These are phyloP conservation scores for Clonostachys sp. DNA, from an alignment of 2,329 filamentous ascomycete species.

Conservation along the genomic window DNA sequence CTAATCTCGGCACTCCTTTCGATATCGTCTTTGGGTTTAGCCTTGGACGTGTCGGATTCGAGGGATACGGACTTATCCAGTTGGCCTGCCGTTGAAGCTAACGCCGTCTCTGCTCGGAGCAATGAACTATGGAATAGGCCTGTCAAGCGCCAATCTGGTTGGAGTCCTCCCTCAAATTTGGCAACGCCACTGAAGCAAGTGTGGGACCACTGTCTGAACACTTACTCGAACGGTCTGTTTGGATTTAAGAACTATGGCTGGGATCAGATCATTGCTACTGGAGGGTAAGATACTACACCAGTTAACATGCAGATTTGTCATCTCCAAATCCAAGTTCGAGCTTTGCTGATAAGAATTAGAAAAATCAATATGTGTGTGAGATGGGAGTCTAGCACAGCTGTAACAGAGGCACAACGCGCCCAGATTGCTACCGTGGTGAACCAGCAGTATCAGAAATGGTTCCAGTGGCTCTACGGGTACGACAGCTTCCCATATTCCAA, in stretches of 20 bases:
- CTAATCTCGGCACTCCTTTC: no score
- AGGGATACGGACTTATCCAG: no score
- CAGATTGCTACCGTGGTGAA: constrained; percentile 26
- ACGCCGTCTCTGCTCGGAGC: not conserved
- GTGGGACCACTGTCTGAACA: not conserved
- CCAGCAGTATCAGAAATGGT: constrained; percentile 31
- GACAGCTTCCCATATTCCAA: constrained; percentile 34
- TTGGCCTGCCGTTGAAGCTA: no score
- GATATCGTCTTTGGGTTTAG: no score
- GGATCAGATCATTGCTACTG: not conserved
- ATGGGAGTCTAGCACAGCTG: constrained; percentile 31
- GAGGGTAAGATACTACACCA: not conserved
- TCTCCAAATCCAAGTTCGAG: no score
- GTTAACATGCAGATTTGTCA: not conserved
- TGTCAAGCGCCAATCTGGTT: constrained; percentile 18
- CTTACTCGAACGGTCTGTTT: not conserved
- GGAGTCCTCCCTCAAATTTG: not conserved
- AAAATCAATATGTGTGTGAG: constrained; percentile 24
- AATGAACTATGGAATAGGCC: constrained; percentile 21
- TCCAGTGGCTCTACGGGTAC: constrained; percentile 34
- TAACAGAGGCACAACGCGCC: constrained; percentile 29
- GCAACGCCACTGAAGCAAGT: not conserved
- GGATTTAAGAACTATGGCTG: not conserved
- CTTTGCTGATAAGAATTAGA: not conserved
- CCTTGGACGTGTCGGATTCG: no score